Evolutionary conservation across 2,329 filamentous ascomycete genomes (phyloP).

Genomic region (Colletotrichum costaricense): DNA sequence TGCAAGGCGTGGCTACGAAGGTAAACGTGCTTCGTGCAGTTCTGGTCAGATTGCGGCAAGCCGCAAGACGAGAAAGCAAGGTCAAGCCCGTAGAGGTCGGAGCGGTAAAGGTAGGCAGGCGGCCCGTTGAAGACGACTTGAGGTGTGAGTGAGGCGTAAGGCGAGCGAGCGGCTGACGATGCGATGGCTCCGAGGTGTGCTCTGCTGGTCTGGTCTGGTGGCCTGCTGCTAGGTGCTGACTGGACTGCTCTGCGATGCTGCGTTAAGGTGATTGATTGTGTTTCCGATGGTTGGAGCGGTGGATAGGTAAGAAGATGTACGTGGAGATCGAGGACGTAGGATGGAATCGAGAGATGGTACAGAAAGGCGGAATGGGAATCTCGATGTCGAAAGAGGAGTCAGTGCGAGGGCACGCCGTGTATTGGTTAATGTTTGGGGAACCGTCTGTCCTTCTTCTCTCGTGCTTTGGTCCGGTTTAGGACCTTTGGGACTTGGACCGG

Average conservation of each 20-base stretch:
- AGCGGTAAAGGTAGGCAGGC: neutral
- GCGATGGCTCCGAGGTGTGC: neutral
- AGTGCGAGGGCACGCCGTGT: neutral
- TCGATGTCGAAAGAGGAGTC: conserved; percentile 18
- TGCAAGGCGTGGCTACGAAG: neutral
- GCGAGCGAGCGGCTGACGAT: neutral
- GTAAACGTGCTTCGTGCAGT: neutral
- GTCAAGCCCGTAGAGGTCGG: neutral
- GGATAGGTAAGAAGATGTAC: conserved; percentile 7
- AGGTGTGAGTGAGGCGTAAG: too few species aligned
- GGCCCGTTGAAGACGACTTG: too few species aligned
- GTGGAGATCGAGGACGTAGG: conserved; percentile 9
- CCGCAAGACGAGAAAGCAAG: neutral
- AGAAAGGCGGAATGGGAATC: conserved; percentile 31
- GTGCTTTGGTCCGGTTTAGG: conserved; percentile 5
- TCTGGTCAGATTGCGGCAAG: neutral
- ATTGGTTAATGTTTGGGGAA: neutral
- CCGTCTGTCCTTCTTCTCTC: neutral
- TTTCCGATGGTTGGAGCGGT: conserved; percentile 11
- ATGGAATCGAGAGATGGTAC: conserved; percentile 29
- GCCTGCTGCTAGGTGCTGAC: neutral
- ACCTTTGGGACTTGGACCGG: neutral
- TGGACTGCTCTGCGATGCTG: neutral
- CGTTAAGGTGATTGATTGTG: neutral
- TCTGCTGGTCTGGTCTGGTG: too few species aligned